Base-by-base conservation (phyloP, 2,329 filamentous ascomycete genomes). In the Aspergillaceae sp. region DNA sequence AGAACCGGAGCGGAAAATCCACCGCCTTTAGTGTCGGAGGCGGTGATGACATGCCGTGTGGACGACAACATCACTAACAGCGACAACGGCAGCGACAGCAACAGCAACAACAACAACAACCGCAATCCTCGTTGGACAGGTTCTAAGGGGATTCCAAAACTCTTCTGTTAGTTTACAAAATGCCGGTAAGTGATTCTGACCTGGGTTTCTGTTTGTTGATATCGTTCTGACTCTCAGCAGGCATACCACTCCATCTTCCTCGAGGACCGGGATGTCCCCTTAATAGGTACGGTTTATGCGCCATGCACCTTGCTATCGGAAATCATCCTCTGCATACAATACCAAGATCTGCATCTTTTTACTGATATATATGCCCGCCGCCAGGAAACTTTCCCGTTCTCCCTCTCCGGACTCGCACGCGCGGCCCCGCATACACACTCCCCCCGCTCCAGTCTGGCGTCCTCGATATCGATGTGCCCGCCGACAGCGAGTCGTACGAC, bases 241-340 rank as follows among this genome's bases (percentile, higher is more conserved):
- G 91, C 91, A 72, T 97, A 96, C 79, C 94, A 97, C 78, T 94
- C 87, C 68, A 86, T 95, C 78, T 96, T 96, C 82, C 81, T 83
- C 68, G 73, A 91, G 80, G 79, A 88, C 79, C 75, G 84, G 54
- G 79, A 81, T 63, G 78, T 83, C 56, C 78, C 80, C 61, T 63
- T 81, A 58, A 82, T 83, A 65, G 80, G 77, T 79, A 74, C 32
- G 54, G 41, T 19, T 19, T 19, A 19, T 19, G 19, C 19, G 19
- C 19, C 19, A 19, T 19, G 19, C 19, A 2, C 19, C 19, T 19
- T 19, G 19, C 19, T 2, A 19, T 19, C 19, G 19, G 19, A 19
- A 19, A 19, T 19, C 19, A 1, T 19, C 19, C 19, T 19, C 19
- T 19, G 19, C 19, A 19, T 19, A 2, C 19, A 19, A 19, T 19